Evolutionary conservation across 805 yeast genomes (phyloP), one percentile per base, ranked within the genome.

Genomic region (Candida ponderosae): DNA sequence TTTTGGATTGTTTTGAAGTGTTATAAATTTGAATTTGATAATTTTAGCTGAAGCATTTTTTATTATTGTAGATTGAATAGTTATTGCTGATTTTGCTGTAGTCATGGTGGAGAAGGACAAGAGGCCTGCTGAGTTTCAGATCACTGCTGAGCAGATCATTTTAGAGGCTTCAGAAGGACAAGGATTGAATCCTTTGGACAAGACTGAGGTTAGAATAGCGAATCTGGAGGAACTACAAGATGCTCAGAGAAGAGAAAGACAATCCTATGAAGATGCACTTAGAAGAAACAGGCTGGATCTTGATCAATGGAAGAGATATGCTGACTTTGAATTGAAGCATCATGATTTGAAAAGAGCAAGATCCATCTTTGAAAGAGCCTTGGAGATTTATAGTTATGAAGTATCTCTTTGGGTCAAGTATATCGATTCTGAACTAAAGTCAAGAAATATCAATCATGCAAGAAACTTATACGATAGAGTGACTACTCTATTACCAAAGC

Each of bases 291-390:
- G 95, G 41, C 72, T 81, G 27, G 88, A 87, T 51, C 68, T 74
- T 50, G 81, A 86, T 2, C 95, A 88, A 54, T 93, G 97, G 96
- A 69, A 86, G 54, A 66, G 96, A 39, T 93, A 90, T 57, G 97
- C 96, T 0, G 74, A 72, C 40, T 86, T 88, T 74, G 98, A 90
- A 58, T 56, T 79, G 4, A 82, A 81, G 5, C 90, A 85, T 47
- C 81, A 77, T 41, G 95, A 90, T 51, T 68, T 74, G 42, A 67
- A 74, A 16, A 66, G 97, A 18, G 95, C 95, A 0, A 65, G 97
- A 38, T 84, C 96, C 0, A 68, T 93, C 6, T 83, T 82, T 60
- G 98, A 90, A 56, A 67, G 97, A 36, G 94, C 95, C 0, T 55
- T 90, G 24, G 81, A 78, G 36, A 86, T 85, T 8, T 82, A 86